Evolutionary conservation across 2,329 filamentous ascomycete genomes (phyloP).

Genomic region (Cordyceps pruinosa): DNA sequence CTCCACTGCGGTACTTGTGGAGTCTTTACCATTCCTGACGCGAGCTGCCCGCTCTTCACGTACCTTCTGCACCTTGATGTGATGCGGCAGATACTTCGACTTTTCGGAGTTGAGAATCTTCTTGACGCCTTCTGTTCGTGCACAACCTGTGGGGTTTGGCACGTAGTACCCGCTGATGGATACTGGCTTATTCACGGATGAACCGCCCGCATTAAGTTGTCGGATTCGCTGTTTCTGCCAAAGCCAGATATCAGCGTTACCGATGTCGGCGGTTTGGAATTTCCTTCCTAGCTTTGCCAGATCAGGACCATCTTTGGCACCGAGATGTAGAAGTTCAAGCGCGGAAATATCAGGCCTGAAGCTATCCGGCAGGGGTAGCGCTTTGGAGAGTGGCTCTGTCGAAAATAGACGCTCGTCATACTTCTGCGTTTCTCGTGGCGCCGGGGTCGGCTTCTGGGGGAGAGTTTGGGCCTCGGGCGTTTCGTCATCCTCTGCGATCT

Average conservation of each 20-base stretch:
- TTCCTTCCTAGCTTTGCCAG: slow-evolving; percentile 41
- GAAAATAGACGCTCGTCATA: slow-evolving; percentile 43
- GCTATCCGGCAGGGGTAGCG: slow-evolving; percentile 38
- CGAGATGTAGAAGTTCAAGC: slow-evolving; percentile 38
- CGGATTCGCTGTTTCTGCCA: slow-evolving; percentile 51
- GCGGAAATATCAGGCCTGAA: slow-evolving; percentile 40
- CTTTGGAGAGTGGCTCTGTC: slow-evolving; percentile 36
- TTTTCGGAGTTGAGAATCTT: slow-evolving; percentile 97
- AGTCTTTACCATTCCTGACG: slow-evolving; percentile 60
- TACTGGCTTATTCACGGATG: slow-evolving; percentile 26
- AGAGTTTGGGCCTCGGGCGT: background rate
- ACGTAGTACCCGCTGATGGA: slow-evolving; percentile 67
- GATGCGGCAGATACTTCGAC: slow-evolving; percentile 94
- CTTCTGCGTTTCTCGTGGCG: slow-evolving; percentile 27
- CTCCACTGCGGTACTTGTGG: slow-evolving; percentile 58
- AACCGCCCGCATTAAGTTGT: slow-evolving; percentile 42
- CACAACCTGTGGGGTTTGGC: slow-evolving; percentile 75
- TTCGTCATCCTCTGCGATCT: slow-evolving; percentile 42
- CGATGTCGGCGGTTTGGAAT: slow-evolving; percentile 37
- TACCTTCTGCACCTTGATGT: slow-evolving; percentile 89
- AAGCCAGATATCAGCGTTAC: slow-evolving; percentile 47
- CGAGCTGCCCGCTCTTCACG: slow-evolving; percentile 84
- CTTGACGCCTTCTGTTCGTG: slow-evolving; percentile 86
- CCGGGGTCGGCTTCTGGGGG: slow-evolving; percentile 23
- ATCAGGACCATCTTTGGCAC: slow-evolving; percentile 42